These are phyloP conservation scores for Sungouiozyma intestinalis DNA, from an alignment of 805 yeast species.

Conservation along the genomic window DNA sequence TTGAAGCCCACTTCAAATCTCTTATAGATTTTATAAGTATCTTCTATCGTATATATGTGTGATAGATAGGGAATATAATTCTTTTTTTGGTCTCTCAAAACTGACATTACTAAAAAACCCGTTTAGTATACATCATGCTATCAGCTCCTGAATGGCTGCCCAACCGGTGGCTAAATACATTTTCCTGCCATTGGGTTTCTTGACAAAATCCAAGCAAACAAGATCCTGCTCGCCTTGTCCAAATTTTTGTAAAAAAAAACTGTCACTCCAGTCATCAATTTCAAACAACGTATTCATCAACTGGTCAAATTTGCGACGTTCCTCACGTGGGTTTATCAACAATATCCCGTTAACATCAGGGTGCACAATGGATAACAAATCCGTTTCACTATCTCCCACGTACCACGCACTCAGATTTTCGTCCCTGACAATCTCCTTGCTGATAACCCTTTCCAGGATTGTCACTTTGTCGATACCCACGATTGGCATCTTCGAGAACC, in stretches of 20 bases:
- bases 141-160: background rate
- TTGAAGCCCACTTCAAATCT: conserved; percentile 3
- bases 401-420: conserved; percentile 14
- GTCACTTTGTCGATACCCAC: conserved; percentile 23
- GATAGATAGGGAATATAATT: background rate
- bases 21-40: background rate
- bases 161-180: conserved; percentile 3
- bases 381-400: conserved; percentile 28
- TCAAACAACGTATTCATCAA: conserved; percentile 12
- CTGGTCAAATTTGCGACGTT: conserved; percentile 13
- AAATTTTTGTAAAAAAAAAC: background rate
- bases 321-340: conserved; percentile 14
- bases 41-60: background rate
- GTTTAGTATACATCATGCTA: no score
- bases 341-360: conserved; percentile 22
- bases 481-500: conserved; percentile 15
- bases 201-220: background rate
- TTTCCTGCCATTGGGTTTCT: background rate
- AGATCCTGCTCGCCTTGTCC: background rate
- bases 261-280: conserved; percentile 1
- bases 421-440: background rate
- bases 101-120: no score
- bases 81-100: background rate
- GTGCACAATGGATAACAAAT: conserved; percentile 19
- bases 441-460: conserved; percentile 6